A percentile compares a stretch with the other conserved stretches of the same genome.
These are phyloP conservation scores for Hymenoscyphus fraxineus DNA, from an alignment of 2,329 filamentous ascomycete genomes.

Conservation along the genomic window DNA sequence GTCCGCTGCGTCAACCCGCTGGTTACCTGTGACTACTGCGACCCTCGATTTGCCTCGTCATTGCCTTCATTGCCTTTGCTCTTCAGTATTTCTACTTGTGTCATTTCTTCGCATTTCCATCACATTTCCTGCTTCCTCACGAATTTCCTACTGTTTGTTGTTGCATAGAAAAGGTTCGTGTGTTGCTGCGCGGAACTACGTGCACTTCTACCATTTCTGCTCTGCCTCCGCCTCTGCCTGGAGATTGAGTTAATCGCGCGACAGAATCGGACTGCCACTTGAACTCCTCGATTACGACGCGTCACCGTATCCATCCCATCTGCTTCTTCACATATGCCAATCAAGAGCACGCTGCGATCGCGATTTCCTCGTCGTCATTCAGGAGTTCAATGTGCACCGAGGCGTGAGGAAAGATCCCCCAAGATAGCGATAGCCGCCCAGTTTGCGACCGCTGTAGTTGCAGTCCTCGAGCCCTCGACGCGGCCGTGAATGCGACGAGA, in stretches of 20 bases:
- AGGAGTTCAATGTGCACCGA: slow-evolving; percentile 13
- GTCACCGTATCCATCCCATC: slow-evolving; percentile 13
- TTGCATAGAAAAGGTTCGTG: neutral
- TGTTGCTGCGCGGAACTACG: slow-evolving; percentile 8
- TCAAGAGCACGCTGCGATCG: slow-evolving; percentile 10
- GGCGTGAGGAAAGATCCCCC: slow-evolving; percentile 12
- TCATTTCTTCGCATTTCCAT: slow-evolving; percentile 1
- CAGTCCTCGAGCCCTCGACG: slow-evolving; percentile 9
- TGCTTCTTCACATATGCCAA: slow-evolving; percentile 7
- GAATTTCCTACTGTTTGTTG: slow-evolving; percentile 21
- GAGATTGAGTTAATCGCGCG: slow-evolving; percentile 12
- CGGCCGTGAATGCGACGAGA: slow-evolving; percentile 27
- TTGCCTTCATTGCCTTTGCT: neutral
- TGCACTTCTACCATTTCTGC: slow-evolving; percentile 2
- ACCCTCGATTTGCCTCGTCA: too few relatives aligned
- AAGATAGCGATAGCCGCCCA: slow-evolving; percentile 22
- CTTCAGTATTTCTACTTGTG: neutral
- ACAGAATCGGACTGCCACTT: slow-evolving; percentile 21
- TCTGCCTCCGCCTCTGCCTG: neutral
- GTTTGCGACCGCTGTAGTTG: slow-evolving; percentile 18
- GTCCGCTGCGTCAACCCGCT: too few relatives aligned
- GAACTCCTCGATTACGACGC: slow-evolving; percentile 27
- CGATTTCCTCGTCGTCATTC: slow-evolving; percentile 10
- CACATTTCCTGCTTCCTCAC: slow-evolving; percentile 9
- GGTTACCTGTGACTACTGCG: too few relatives aligned